Conservation (phyloP, 129 eudicot species). For the Sambucus nigra region DNA sequence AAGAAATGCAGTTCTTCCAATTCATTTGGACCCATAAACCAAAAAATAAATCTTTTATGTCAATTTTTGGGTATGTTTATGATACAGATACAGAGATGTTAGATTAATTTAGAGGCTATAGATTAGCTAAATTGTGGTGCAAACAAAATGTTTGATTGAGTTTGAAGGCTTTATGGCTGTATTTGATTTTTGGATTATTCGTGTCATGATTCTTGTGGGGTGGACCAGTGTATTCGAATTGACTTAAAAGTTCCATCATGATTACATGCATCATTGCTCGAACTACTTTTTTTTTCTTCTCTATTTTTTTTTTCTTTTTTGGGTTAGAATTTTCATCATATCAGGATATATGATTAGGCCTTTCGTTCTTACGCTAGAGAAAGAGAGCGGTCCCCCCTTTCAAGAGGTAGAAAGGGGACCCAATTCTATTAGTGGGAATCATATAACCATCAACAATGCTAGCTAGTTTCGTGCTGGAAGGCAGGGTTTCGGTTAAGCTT, state of each 20-base stretch:
- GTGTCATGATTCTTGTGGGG: conserved; percentile 1
- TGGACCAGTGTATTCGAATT: conserved; percentile 7
- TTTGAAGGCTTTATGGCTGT: conserved; percentile 3
- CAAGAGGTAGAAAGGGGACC: too few relatives aligned
- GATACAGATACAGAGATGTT: conserved; percentile 14
- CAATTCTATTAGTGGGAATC: too few relatives aligned
- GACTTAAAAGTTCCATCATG: conserved; percentile 14
- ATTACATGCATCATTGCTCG: conserved; percentile 18
- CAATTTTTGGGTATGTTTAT: background rate
- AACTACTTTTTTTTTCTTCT: conserved; percentile 7
- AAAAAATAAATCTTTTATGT: conserved; percentile 2
- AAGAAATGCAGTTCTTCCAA: conserved; percentile 56
- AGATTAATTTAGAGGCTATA: conserved; percentile 5
- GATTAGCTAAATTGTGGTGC: background rate
- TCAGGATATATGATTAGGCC: conserved; percentile 10
- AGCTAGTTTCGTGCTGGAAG: too few relatives aligned
- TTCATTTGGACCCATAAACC: conserved; percentile 29
- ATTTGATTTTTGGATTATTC: conserved; percentile 24
- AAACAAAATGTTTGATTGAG: background rate
- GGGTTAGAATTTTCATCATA: conserved; percentile 13
- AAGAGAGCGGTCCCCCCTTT: too few relatives aligned
- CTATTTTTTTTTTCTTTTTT: too few relatives aligned
- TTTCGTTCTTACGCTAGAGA: background rate
- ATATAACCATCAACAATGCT: too few relatives aligned
- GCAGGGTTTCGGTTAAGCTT: too few relatives aligned